phyloP scores from a whole-genome alignment of 129 eudicot species.

The Arctium lappa region DNA sequence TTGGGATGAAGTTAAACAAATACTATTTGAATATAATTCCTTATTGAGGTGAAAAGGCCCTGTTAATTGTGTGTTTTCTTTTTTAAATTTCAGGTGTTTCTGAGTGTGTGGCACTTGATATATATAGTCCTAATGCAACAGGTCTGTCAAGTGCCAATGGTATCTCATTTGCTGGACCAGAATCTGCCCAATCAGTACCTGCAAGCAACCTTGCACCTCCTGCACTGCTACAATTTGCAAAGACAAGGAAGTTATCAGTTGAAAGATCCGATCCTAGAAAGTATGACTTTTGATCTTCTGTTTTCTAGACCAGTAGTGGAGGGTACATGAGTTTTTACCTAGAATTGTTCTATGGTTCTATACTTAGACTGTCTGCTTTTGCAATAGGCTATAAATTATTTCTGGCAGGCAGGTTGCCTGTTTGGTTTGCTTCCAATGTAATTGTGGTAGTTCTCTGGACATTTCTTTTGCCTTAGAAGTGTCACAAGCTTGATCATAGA shows the following conservation, averaged over 20 bases:
- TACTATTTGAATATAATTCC: background rate
- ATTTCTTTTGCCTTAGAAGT: too few species aligned
- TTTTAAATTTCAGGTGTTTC: constrained; percentile 29
- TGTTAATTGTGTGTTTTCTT: background rate
- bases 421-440: too few species aligned
- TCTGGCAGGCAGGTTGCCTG: too few species aligned
- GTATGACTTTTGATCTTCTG: constrained; percentile 20
- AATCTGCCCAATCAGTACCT: constrained; percentile 56
- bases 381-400: too few species aligned
- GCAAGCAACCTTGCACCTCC: constrained; percentile 59
- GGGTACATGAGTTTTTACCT: too few species aligned
- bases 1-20: background rate
- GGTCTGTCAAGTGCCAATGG: constrained; percentile 51
- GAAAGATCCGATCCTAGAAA: constrained; percentile 68
- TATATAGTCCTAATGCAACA: constrained; percentile 40
- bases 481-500: too few species aligned
- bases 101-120: constrained; percentile 44
- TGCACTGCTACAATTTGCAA: constrained; percentile 73
- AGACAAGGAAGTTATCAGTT: constrained; percentile 69
- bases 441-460: too few species aligned
- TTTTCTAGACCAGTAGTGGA: too few species aligned
- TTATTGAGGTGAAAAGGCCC: background rate
- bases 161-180: constrained; percentile 53
- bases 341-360: too few species aligned
- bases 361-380: too few species aligned